Evolutionary conservation across 1,139 yeast species (phyloP).

Genomic region (Debaryomyces subglobosus): DNA sequence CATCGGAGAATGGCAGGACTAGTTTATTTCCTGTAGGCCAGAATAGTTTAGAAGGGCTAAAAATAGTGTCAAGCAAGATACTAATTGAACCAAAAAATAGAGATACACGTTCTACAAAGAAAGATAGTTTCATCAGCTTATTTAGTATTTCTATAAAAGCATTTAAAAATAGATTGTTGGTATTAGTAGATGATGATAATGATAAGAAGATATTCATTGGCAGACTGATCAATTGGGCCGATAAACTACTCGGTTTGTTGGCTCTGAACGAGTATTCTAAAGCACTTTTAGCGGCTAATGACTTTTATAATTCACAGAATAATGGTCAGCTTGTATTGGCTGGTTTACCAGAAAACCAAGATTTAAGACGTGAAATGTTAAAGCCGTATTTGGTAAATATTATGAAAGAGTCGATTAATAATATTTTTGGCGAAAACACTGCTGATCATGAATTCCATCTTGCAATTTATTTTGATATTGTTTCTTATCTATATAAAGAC

Average conservation of each 20-base stretch:
- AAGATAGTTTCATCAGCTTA: background rate
- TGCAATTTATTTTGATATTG: conserved; percentile 26
- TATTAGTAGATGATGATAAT: conserved; percentile 19
- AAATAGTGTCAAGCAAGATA: background rate
- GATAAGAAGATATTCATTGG: conserved; percentile 51
- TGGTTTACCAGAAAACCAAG: conserved; percentile 56
- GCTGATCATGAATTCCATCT: conserved; percentile 16
- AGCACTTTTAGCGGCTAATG: conserved; percentile 59
- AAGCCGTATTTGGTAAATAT: conserved; percentile 59
- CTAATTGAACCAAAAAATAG: background rate
- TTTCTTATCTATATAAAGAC: conserved; percentile 22
- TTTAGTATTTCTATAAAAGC: conserved; percentile 23
- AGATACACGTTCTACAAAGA: background rate
- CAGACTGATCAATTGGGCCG: conserved; percentile 74
- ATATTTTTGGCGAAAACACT: conserved; percentile 32
- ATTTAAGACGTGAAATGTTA: conserved; percentile 51
- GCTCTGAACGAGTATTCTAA: conserved; percentile 50
- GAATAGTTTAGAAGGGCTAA: conserved; percentile 1
- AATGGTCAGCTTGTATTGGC: conserved; percentile 48
- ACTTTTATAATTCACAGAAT: conserved; percentile 51
- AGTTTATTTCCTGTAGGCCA: conserved; percentile 6
- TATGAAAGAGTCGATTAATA: conserved; percentile 53
- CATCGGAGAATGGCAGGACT: background rate
- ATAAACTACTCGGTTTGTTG: conserved; percentile 53
- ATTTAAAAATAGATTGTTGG: conserved; percentile 29